phyloP scores from a whole-genome alignment of 1,284 basidiomycete species.

The Sporisorium reilianum region DNA sequence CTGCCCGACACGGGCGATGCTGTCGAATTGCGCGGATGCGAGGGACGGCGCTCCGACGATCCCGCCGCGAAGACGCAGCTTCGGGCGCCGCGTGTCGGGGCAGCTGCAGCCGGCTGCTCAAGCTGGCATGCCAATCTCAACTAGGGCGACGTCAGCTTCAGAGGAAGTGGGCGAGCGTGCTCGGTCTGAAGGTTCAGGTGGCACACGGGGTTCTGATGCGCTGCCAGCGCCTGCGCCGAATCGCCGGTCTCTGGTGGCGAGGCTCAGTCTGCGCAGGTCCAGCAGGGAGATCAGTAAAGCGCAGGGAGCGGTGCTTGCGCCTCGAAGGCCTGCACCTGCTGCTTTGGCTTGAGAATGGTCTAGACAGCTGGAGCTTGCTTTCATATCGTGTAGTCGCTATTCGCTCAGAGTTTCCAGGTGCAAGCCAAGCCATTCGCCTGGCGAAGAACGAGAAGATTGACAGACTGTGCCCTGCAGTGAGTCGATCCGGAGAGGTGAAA shows the following conservation, averaged over 20 bases:
- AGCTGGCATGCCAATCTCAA: not conserved
- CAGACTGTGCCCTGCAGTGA: constrained; percentile 2
- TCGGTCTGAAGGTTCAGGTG: not conserved
- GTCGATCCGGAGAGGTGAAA: not conserved
- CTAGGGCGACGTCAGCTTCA: not conserved
- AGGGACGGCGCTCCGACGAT: constrained; percentile 9
- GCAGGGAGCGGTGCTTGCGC: not conserved
- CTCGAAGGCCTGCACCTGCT: constrained; percentile 12
- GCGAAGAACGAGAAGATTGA: not conserved
- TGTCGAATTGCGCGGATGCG: not conserved
- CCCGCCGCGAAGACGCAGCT: constrained; percentile 33
- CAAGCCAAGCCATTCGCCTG: not conserved
- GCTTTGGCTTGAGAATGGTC: not conserved
- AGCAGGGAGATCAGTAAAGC: constrained; percentile 13
- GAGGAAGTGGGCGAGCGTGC: not conserved
- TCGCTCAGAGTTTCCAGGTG: not conserved
- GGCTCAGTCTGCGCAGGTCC: constrained; percentile 18
- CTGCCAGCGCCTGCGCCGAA: not conserved
- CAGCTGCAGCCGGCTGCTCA: not conserved
- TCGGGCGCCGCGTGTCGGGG: constrained; percentile 12
- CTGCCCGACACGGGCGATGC: constrained; percentile 1
- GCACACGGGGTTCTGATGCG: not conserved
- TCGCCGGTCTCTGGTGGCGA: constrained; percentile 31
- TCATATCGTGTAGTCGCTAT: not conserved
- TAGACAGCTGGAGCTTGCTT: no score